A percentile compares a stretch with the other conserved stretches of the same genome.
Conservation (phyloP, 2,329 filamentous ascomycete species). For the Myriangium duriaei region DNA sequence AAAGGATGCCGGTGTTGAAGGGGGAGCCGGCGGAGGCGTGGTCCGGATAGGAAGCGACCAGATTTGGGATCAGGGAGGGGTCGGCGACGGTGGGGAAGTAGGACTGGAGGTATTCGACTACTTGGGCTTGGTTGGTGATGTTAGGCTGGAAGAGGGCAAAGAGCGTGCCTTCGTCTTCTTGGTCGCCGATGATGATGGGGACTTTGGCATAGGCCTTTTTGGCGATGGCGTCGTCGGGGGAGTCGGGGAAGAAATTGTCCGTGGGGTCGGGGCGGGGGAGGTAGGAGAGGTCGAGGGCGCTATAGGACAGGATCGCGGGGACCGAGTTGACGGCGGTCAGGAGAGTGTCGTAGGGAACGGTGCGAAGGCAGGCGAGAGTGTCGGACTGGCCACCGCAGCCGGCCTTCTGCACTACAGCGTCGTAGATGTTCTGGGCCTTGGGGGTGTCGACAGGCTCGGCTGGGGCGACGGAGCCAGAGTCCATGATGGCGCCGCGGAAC, state of each 20-base stretch:
- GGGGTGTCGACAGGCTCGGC: constrained; percentile 45
- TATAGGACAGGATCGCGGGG: constrained; percentile 54
- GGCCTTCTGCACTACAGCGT: constrained; percentile 33
- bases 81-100: constrained; percentile 52
- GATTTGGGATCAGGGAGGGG: constrained; percentile 31
- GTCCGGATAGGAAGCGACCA: constrained; percentile 53
- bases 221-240: constrained; percentile 46
- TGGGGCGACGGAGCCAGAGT: constrained; percentile 49
- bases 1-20: constrained; percentile 55
- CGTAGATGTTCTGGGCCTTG: constrained; percentile 48
- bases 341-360: constrained; percentile 32
- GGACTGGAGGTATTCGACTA: constrained; percentile 50
- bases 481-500: constrained; percentile 69
- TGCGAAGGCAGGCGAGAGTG: constrained; percentile 37
- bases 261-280: constrained; percentile 54
- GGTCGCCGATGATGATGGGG: constrained; percentile 57
- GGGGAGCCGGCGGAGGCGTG: constrained; percentile 50
- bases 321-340: constrained; percentile 58
- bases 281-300: constrained; percentile 58
- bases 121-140: constrained; percentile 45
- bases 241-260: constrained; percentile 47
- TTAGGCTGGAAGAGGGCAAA: constrained; percentile 60
- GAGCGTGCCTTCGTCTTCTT: constrained; percentile 70
- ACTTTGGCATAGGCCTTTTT: constrained; percentile 45
- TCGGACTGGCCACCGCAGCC: constrained; percentile 32